Conservation (phyloP, 352 stramenopile species). For the Phytophthora kernoviae region DNA sequence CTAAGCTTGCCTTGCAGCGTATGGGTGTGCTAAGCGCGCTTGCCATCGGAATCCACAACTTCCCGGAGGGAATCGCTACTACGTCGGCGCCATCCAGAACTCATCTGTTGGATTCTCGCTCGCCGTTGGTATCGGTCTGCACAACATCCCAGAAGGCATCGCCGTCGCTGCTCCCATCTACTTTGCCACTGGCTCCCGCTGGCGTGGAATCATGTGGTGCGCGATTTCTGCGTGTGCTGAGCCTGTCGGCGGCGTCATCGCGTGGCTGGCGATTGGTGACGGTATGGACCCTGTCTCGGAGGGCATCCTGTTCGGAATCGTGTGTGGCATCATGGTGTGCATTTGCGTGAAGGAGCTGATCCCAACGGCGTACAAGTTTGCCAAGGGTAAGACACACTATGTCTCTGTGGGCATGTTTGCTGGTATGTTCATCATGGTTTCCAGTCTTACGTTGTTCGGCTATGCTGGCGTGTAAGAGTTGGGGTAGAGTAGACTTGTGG, state of each 20-base stretch:
- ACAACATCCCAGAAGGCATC: slow-evolving; percentile 96
- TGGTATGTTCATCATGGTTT: slow-evolving; percentile 85
- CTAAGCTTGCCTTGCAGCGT: not conserved
- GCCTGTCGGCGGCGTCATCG: not conserved
- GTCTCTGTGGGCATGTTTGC: slow-evolving; percentile 71
- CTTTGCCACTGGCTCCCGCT: slow-evolving; percentile 88
- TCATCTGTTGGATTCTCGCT: slow-evolving; percentile 87
- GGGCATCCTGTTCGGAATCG: slow-evolving; percentile 3
- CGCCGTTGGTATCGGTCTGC: slow-evolving; percentile 93
- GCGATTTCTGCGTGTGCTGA: slow-evolving; percentile 1
- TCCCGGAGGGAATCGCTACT: slow-evolving; percentile 96
- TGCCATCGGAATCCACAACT: slow-evolving; percentile 66
- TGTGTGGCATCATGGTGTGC: slow-evolving; percentile 4
- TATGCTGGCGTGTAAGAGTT: slow-evolving; percentile 43
- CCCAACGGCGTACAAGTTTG: slow-evolving; percentile 69
- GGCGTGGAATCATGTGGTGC: slow-evolving; percentile 2
- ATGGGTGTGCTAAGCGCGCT: slow-evolving; percentile 1
- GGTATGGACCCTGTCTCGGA: slow-evolving; percentile 1
- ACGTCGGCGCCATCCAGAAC: slow-evolving; percentile 76
- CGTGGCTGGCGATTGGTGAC: not conserved
- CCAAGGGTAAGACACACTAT: slow-evolving; percentile 65
- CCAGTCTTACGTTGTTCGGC: slow-evolving; percentile 84
- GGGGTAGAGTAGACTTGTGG: too few relatives aligned
- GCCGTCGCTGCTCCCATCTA: slow-evolving; percentile 95
- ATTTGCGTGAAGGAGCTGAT: slow-evolving; percentile 5